phyloP scores from a whole-genome alignment of 306 rosid genomes.

The Carpinus viminea region DNA sequence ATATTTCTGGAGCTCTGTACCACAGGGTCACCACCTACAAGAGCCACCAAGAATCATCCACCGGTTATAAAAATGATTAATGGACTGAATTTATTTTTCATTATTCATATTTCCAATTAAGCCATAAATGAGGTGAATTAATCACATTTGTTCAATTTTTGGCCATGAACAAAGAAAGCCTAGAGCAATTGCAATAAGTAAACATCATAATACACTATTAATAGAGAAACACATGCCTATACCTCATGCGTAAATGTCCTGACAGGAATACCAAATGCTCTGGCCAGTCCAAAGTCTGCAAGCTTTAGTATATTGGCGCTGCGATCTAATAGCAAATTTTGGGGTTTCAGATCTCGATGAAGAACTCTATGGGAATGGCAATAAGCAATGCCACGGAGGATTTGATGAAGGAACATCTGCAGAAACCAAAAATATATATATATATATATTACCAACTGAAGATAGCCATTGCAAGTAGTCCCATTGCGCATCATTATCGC shows the following conservation, averaged over 20 bases:
- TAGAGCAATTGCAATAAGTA: background rate
- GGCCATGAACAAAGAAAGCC: background rate
- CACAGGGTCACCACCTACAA: slow-evolving; percentile 93
- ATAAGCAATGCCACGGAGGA: slow-evolving; percentile 98
- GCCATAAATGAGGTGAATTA: background rate
- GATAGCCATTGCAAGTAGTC: slow-evolving; percentile 21
- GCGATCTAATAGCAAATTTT: slow-evolving; percentile 93
- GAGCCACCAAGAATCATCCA: slow-evolving; percentile 23
- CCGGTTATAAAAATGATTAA: slow-evolving; percentile 6
- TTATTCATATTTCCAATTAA: background rate
- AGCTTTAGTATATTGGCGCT: slow-evolving; percentile 90
- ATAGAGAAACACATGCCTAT: background rate
- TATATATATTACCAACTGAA: slow-evolving; percentile 15
- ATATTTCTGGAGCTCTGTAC: slow-evolving; percentile 99
- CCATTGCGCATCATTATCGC: slow-evolving; percentile 19
- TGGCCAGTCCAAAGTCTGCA: slow-evolving; percentile 98
- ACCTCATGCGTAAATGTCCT: slow-evolving; percentile 99
- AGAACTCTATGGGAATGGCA: slow-evolving; percentile 99
- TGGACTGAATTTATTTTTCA: slow-evolving; percentile 2
- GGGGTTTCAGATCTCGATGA: slow-evolving; percentile 98
- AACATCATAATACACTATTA: background rate
- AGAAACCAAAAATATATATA: slow-evolving; percentile 26
- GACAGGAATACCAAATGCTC: slow-evolving; percentile 99
- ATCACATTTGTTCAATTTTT: background rate
- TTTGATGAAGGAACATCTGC: slow-evolving; percentile 98